phyloP scores from a whole-genome alignment of 768 basidiomycete species.

The Dioszegia hungarica region DNA sequence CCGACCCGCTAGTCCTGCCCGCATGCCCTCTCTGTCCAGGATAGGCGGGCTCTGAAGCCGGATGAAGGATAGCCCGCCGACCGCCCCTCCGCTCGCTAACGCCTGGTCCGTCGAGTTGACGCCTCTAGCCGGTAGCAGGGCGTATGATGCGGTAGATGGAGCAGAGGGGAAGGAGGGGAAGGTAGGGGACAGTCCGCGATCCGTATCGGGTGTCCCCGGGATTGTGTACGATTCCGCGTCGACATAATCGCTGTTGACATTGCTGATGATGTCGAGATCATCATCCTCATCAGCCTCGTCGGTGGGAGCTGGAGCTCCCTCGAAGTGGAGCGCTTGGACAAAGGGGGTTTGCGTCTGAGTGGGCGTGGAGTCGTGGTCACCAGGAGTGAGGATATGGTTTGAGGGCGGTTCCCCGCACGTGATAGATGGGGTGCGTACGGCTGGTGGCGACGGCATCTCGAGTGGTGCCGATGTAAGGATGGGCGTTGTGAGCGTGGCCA shows the following conservation, averaged over 20 bases:
- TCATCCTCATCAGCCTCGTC: neutral
- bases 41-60: neutral
- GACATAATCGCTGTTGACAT: conserved; percentile 20
- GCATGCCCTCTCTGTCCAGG: neutral
- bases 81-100: neutral
- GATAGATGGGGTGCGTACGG: too few species aligned
- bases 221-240: conserved; percentile 39
- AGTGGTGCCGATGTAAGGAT: too few species aligned
- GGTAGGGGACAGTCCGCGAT: conserved; percentile 4
- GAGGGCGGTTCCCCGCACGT: too few species aligned
- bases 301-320: too few species aligned
- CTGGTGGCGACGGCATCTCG: too few species aligned
- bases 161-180: conserved; percentile 3
- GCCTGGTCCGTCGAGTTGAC: neutral
- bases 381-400: too few species aligned
- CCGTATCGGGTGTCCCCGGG: conserved; percentile 20
- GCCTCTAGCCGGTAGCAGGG: too few species aligned
- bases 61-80: neutral
- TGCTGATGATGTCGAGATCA: conserved; percentile 13
- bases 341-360: too few species aligned
- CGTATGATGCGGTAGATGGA: too few species aligned
- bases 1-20: neutral
- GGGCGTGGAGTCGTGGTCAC: too few species aligned
- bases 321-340: too few species aligned
- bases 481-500: too few species aligned